Evolutionary conservation across 139 green algal species (phyloP), one percentile per base, ranked within the genome.

Genomic region (Yamagishiella unicocca): DNA sequence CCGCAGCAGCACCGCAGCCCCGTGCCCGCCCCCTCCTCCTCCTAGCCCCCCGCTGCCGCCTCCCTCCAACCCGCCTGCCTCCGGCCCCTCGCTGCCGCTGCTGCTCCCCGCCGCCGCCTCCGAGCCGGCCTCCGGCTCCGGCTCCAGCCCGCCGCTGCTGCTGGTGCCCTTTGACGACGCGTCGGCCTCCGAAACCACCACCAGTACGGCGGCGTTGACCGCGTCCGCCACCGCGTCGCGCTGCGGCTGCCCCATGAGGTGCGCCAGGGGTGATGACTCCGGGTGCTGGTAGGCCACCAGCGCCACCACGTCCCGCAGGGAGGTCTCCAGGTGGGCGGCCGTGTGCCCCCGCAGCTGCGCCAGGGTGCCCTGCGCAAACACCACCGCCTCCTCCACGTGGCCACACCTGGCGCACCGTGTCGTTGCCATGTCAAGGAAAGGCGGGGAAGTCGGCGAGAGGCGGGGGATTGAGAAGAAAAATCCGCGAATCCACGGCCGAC

Each of bases 241-340:
- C 87, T 95, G 94, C 25, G 35, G 45, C 2, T 71, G 66, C 17
- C 84, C 38, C 85, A 98, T 80, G 38, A 98, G 90, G 81, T 93
- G 78, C 0, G 83, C 82, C 72, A 98, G 73, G 0, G 93, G 89
- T 0, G 94, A 96, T 12, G 46, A 31, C 67, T 87, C 33, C 4
- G 96, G 94, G 5, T 93, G 53, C 76, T 94, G 88, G 87, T 98
- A 98, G 0, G 96, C 96, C 9, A 97, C 83, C 19, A 98, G 84
- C 0, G 96, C 95, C 0, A 98, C 89, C 24, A 95, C 91, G 27
- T 97, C 94, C 38, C 90, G 90, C 85, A 95, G 89, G 27, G 55
- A 12, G 12, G 33, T 8, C 40, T 79, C 87, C 42, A 87, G 66
- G 14, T 5, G 9, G 10, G 42, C 53, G 3, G 19, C 37, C 10